Evolutionary conservation across 1,284 basidiomycete species (phyloP).

Genomic region (Sporisorium scitamineum): DNA sequence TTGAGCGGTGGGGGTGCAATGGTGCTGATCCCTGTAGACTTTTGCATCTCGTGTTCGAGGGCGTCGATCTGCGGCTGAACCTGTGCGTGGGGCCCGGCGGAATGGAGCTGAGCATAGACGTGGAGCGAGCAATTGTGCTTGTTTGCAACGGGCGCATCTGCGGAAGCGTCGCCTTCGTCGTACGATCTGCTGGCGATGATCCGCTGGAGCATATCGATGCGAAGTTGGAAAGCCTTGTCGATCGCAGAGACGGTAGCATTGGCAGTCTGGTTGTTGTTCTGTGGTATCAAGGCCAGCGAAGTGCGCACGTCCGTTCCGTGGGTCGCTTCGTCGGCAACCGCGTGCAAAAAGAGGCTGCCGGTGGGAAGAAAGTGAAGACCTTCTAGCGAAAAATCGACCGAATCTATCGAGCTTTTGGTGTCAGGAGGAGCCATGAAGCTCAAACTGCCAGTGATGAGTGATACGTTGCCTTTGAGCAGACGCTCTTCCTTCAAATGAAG

Average conservation of each 20-base stretch:
- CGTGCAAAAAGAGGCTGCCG: constrained; percentile 34
- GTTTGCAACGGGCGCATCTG: not conserved
- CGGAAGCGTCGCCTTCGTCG: constrained; percentile 5
- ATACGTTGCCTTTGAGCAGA: constrained; percentile 37
- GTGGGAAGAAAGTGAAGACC: constrained; percentile 47
- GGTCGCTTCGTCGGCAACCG: constrained; percentile 21
- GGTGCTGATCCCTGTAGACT: constrained; percentile 60
- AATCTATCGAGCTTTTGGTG: not conserved
- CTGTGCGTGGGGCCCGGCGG: constrained; percentile 41
- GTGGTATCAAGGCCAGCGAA: constrained; percentile 29
- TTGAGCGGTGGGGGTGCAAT: constrained; percentile 41
- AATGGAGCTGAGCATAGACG: constrained; percentile 63
- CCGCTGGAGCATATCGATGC: constrained; percentile 51
- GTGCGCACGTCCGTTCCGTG: constrained; percentile 34
- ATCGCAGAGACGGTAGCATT: constrained; percentile 57
- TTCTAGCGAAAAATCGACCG: constrained; percentile 58
- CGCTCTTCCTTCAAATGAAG: constrained; percentile 43
- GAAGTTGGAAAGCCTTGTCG: constrained; percentile 56
- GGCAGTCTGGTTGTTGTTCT: constrained; percentile 17
- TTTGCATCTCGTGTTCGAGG: constrained; percentile 58
- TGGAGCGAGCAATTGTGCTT: constrained; percentile 64
- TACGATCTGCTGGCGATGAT: constrained; percentile 48
- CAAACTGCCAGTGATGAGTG: constrained; percentile 45
- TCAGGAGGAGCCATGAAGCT: constrained; percentile 10
- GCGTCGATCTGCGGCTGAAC: constrained; percentile 47